Evolutionary conservation across 2,329 filamentous ascomycete genomes (phyloP), one percentile per base, ranked within the genome.

Genomic region (Phialophora macrospora): DNA sequence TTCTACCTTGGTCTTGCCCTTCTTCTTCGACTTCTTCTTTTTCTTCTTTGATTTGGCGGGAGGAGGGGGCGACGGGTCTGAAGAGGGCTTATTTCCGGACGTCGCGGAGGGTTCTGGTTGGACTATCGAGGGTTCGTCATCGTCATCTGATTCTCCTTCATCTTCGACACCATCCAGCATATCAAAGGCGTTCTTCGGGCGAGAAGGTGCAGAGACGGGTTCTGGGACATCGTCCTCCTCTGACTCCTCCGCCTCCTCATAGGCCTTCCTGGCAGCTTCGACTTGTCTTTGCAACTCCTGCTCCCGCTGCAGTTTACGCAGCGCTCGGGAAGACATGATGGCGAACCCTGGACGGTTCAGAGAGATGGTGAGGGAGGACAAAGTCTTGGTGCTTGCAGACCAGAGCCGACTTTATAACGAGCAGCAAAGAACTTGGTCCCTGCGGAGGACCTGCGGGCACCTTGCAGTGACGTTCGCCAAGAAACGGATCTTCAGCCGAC

Each of bases 281-380:
- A 82, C 77, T 68, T 82, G 80, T 69, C 83, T 80, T 73, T 83
- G 82, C 74, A 85, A 82, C 73, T 87, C 86, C 65, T 83, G 83
- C 79, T 88, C 85, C 69, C 83, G 83, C 74, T 88, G 87, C 62
- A 87, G 81, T 74, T 87, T 87, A 28, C 87, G 83, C 61, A 90
- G 77, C n/a, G 87, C 87, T 70, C 88, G 83, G 20, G 87, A 86
- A 51, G 87, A 89, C 87, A 90, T 90, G 49, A 41, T 67, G 61
- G 14, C 5, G 4, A 41, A 59, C 46, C n/a, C 24, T 14, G 24
- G 7, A 57, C 17, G 49, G 30, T 46, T 22, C 3, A 12, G 44
- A 46, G 26, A 34, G 55, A 22, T 1, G 5, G 12, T 20, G 34
- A 28, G 4, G 28, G 28, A 30, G 24, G 14, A 30, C 14, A 26